These are phyloP conservation scores for Cercophora newfieldiana DNA, from an alignment of 495 filamentous ascomycete species.

Conservation along the genomic window DNA sequence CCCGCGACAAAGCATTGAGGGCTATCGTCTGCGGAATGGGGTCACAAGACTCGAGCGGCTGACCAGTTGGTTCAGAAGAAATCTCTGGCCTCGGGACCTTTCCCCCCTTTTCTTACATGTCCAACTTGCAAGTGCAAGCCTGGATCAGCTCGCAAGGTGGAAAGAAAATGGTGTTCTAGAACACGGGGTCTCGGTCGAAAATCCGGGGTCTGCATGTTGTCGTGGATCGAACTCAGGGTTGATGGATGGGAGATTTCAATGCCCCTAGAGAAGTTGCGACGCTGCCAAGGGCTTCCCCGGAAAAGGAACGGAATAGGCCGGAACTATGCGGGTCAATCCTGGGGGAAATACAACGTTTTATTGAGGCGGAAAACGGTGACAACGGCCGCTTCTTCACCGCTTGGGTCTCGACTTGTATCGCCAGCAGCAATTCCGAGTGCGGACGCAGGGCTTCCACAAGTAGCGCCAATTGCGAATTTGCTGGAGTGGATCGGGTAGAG, in stretches of 20 bases:
- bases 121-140: not conserved
- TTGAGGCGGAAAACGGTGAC: not conserved
- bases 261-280: not conserved
- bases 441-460: not conserved
- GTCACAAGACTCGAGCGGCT: not conserved
- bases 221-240: not conserved
- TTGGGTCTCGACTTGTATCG: conserved; percentile 1
- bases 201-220: not conserved
- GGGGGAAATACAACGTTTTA: conserved; percentile 1
- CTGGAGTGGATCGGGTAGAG: not conserved
- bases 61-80: not conserved
- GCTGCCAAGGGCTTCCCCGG: not conserved
- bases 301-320: not conserved
- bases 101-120: not conserved
- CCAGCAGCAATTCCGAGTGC: conserved; percentile 7
- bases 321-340: not conserved
- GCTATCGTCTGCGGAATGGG: not conserved
- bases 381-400: not conserved
- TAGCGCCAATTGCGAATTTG: not conserved
- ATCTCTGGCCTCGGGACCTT: not conserved
- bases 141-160: too few relatives aligned
- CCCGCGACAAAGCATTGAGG: not conserved
- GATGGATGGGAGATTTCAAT: not conserved
- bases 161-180: not conserved
- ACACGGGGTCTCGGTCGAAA: not conserved